Percentiles rank a stretch among this genome's conserved stretches.
Conservation (phyloP, 495 filamentous ascomycete genomes). For the Chaetomium tenue region DNA sequence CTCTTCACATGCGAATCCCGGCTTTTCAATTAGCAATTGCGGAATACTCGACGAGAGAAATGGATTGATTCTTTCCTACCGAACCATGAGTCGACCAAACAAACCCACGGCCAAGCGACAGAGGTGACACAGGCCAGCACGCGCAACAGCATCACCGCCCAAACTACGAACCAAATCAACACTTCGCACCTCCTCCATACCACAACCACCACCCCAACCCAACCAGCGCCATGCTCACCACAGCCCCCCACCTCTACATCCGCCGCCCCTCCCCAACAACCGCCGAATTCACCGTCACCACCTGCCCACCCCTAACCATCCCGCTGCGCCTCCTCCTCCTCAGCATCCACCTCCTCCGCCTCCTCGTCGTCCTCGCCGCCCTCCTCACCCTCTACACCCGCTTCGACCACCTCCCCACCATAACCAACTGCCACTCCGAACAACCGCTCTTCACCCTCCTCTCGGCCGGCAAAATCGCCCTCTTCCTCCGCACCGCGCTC, state of each 20-base stretch:
- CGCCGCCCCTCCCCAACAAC: conserved; percentile 81
- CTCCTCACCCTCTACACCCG: conserved; percentile 40
- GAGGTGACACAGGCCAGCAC: not conserved
- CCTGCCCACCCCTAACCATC: conserved; percentile 58
- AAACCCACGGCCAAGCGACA: not conserved
- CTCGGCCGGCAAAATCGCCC: conserved; percentile 16
- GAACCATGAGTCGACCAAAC: not conserved
- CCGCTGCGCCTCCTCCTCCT: conserved; percentile 55
- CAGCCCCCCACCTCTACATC: conserved; percentile 56
- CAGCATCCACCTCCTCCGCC: conserved; percentile 50
- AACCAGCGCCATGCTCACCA: conserved; percentile 49
- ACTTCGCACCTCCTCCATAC: not conserved
- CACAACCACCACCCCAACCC: not conserved
- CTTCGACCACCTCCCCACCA: conserved; percentile 19
- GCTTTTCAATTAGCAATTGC: not conserved
- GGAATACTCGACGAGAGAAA: too few species aligned
- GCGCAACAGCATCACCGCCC: not conserved
- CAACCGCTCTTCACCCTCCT: conserved; percentile 10
- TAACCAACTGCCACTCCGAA: conserved; percentile 5
- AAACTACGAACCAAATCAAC: not conserved
- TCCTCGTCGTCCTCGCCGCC: conserved; percentile 35
- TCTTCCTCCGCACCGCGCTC: conserved; percentile 40
- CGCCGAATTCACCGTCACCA: conserved; percentile 82
- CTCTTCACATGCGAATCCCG: not conserved
- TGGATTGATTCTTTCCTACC: too few species aligned